These are phyloP conservation scores for Sporothrix sp. DNA, from an alignment of 2,329 filamentous ascomycete species.

Conservation along the genomic window DNA sequence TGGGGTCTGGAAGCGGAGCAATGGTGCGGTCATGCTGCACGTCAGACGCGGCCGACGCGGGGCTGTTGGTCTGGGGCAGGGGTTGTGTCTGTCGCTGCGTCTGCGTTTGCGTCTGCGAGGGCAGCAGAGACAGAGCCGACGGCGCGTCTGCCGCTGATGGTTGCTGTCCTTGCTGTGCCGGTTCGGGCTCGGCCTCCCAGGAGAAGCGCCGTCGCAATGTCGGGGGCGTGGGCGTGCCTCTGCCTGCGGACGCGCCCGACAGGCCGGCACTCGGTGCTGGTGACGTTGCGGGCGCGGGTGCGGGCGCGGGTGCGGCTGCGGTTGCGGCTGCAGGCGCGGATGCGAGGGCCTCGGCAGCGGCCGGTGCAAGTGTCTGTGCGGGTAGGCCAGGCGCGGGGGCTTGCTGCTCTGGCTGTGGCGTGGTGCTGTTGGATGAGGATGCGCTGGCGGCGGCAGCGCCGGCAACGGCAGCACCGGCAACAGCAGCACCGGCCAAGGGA, in stretches of 20 bases:
- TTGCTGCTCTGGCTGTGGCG: too few relatives aligned
- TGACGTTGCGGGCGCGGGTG: background rate
- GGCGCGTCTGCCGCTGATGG: background rate
- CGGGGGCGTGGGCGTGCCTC: background rate
- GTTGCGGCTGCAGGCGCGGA: background rate
- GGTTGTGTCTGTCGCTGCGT: background rate
- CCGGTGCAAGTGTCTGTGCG: too few relatives aligned
- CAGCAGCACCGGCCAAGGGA: background rate
- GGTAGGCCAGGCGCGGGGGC: background rate
- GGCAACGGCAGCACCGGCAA: background rate
- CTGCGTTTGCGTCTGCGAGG: background rate
- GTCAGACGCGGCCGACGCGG: background rate
- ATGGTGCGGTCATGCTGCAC: background rate
- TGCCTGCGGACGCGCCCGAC: background rate
- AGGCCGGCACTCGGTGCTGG: background rate
- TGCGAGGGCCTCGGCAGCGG: too few relatives aligned
- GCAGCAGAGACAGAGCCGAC: background rate
- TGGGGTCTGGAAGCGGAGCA: background rate
- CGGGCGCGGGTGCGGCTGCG: background rate
- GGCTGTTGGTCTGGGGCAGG: background rate
- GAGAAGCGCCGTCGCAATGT: conserved; percentile 29
- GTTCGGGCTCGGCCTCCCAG: conserved; percentile 32
- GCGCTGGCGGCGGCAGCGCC: background rate
- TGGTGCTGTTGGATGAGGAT: too few relatives aligned
- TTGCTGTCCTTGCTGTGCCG: conserved; percentile 11